phyloP scores from a whole-genome alignment of 306 rosid genomes.

The Lupinus albus region DNA sequence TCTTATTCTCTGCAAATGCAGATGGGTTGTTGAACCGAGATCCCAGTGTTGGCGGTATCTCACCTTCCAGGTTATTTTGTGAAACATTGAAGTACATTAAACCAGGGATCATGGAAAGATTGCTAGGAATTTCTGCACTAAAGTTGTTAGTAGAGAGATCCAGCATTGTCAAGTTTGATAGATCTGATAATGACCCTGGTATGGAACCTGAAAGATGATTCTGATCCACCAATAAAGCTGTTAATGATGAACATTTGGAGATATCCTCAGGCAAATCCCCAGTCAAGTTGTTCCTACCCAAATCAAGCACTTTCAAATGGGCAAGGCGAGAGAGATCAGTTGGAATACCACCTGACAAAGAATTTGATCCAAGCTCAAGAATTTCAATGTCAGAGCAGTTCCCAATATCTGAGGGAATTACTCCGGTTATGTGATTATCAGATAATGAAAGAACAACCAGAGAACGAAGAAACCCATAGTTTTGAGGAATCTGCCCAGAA shows the following conservation, averaged over 20 bases:
- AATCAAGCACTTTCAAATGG: constrained; percentile 64
- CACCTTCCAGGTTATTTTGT: constrained; percentile 65
- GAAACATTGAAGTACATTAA: constrained; percentile 76
- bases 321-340: constrained; percentile 65
- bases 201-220: constrained; percentile 72
- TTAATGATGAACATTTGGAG: constrained; percentile 66
- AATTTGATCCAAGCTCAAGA: constrained; percentile 67
- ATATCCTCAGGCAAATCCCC: constrained; percentile 76
- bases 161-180: constrained; percentile 58
- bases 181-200: constrained; percentile 62
- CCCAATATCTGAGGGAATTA: constrained; percentile 72
- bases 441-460: constrained; percentile 73
- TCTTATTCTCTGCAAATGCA: constrained; percentile 56
- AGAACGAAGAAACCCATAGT: constrained; percentile 80
- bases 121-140: constrained; percentile 69
- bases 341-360: constrained; percentile 65
- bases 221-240: constrained; percentile 52
- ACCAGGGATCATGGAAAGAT: constrained; percentile 54
- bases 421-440: constrained; percentile 62
- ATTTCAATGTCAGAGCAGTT: constrained; percentile 68
- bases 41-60: constrained; percentile 71
- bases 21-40: constrained; percentile 65
- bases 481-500: constrained; percentile 73
- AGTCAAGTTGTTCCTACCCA: constrained; percentile 68
- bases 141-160: constrained; percentile 83